phyloP scores from a whole-genome alignment of 176 grass and related monocot genomes.

The Carex parvula region DNA sequence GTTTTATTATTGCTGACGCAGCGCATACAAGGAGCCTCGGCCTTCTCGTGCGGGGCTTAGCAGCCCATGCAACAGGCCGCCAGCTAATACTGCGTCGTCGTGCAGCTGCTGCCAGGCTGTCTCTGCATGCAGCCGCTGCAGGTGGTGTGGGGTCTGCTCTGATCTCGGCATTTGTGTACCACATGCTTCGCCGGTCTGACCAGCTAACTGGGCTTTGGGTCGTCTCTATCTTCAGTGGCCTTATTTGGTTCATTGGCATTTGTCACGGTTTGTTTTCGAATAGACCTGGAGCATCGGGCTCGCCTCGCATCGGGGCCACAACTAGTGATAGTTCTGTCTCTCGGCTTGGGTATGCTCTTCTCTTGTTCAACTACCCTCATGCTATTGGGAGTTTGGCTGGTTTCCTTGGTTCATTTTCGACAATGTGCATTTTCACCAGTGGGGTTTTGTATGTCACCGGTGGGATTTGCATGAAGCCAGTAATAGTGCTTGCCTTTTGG shows the following conservation, averaged over 20 bases:
- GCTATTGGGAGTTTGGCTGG: conserved; percentile 69
- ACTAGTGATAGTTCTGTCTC: conserved; percentile 34
- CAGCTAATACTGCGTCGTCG: conserved; percentile 56
- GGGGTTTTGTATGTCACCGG: conserved; percentile 66
- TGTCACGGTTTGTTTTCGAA: conserved; percentile 84
- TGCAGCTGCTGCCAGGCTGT: conserved; percentile 56
- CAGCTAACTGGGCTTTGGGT: conserved; percentile 92
- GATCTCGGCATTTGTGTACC: conserved; percentile 85
- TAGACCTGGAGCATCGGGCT: conserved; percentile 43
- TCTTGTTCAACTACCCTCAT: conserved; percentile 56
- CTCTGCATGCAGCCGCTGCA: conserved; percentile 53
- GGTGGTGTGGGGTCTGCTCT: conserved; percentile 77
- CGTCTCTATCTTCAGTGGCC: conserved; percentile 88
- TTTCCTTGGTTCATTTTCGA: conserved; percentile 67
- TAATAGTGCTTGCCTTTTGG: conserved; percentile 60
- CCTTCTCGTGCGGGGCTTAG: conserved; percentile 66
- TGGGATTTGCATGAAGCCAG: conserved; percentile 74
- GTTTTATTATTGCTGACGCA: conserved; percentile 52
- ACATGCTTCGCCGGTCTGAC: conserved; percentile 87
- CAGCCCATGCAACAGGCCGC: conserved; percentile 47
- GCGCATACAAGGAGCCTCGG: conserved; percentile 72
- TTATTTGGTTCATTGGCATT: conserved; percentile 76
- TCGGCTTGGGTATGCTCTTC: conserved; percentile 50
- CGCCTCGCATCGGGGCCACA: conserved; percentile 39
- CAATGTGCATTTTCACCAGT: conserved; percentile 92